Evolutionary conservation across 2,329 filamentous ascomycete genomes (phyloP), one percentile per base, ranked within the genome.

Genomic region (Tympanopsis confertula): DNA sequence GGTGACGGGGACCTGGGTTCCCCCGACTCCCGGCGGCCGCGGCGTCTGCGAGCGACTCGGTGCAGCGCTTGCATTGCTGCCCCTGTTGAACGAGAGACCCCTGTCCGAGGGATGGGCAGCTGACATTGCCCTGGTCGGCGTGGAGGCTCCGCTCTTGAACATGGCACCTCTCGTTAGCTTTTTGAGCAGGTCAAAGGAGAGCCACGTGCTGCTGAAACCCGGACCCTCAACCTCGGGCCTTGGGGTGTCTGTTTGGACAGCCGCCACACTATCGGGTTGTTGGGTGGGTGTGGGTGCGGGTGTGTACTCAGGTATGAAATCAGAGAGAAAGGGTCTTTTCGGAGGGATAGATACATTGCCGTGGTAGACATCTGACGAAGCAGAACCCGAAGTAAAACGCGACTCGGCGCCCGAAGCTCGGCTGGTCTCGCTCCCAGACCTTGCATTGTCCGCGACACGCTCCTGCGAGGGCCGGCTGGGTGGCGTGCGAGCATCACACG

Each of bases 81-180:
- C 51, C 39, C 58, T 56, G 29, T 53, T 51, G 5, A 53, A 54
- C 19, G 59, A 63, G 35, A 56, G 52, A 45, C 69, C 69, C 19
- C 62, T 61, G 37, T 64, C 64, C 26, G 69, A 66, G 12, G 70
- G 68, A 30, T 69, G 69, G 41, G 71, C 68, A 37, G 71, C 63
- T 40, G 86, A 94, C 52, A 89, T 76, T 42, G 88, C 84, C 63
- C 89, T 81, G 45, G 86, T 89, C 39, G 89, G 93, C 48, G 89
- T 88, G 43, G 87, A 80, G 49, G 86, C 84, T 50, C 86, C 91
- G 68, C 86, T 94, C 88, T 95, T 94, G 69, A 77, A 67, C 61
- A 68, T 67, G 62, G 68, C 68, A 71, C 77, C 75, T 72, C 78
- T 72, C 76, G 87, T 95, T 86, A 95, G 88, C 84, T 81, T 82